Base-by-base conservation (phyloP, 1,284 basidiomycete genomes). In the Cystobasidium slooffiae region DNA sequence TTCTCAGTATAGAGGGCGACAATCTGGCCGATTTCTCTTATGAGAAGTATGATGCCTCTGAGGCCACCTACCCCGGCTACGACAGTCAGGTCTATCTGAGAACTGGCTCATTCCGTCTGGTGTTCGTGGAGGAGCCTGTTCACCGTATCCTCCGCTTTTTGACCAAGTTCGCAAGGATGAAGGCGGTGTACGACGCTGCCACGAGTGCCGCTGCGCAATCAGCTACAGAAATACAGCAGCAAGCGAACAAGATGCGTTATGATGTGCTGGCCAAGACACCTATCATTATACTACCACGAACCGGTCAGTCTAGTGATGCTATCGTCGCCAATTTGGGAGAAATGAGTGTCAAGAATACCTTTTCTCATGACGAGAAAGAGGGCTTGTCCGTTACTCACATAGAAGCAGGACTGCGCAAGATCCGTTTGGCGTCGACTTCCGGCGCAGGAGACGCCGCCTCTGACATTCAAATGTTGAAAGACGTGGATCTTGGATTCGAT, bases 21-120 rank as follows among this genome's bases (percentile, higher is more conserved):
- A 92, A 99, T 82, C 88, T 99, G 61, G 96, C 94, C 31, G 92
- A 97, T 82, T 94, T 99, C 84, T 88, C 88, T 69, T 98, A 99
- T 83, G 91, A 97, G 83, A 99, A 94, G 0, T 96, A 90, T 83
- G 92, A 96, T 82, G 82, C 84, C 2, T 79, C 78, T 9, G 86
- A 87, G 47, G 84, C 87, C 44, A 85, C 86, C 0, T 92, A 93
- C 82, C 86, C 87, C 1, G 93, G 93, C 47, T 88, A 96, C 83
- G 94, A 95, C 82, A 94, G 94, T 3, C 88, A 90, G 6, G 85
- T 99, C 73, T 88, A 88, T 77, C 87, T 99, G 70, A 88, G 90
- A 41, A 90, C 93, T n/a, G 96, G 93, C 5, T 97, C 97, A 1
- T 86, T 99, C 80, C 93, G 91, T 79, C 86, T 98, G 77, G 90